Conservation (phyloP, 148 eudicot genomes). For the Rhododendron williamsianum region DNA sequence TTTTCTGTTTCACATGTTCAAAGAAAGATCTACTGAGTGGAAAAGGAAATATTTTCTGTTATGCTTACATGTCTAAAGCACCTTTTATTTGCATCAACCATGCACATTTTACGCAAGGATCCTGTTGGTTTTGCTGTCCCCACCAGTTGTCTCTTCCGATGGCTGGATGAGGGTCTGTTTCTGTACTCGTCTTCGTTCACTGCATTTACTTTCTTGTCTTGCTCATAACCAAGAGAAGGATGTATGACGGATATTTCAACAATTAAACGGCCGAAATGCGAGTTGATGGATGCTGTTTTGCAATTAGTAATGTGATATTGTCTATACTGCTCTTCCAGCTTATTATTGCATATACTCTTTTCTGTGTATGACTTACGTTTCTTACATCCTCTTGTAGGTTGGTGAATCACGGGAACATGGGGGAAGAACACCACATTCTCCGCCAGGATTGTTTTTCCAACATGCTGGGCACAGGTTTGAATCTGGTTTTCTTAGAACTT, state of each 20-base stretch:
- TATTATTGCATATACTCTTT: not conserved
- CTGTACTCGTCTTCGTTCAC: not conserved
- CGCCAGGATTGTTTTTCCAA: conserved; percentile 82
- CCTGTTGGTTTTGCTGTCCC: not conserved
- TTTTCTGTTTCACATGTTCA: not conserved
- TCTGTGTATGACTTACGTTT: not conserved
- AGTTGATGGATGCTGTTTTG: not conserved
- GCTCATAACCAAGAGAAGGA: not conserved
- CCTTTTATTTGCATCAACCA: not conserved
- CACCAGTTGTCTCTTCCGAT: not conserved
- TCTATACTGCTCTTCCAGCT: not conserved
- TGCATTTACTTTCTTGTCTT: not conserved
- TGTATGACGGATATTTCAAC: not conserved
- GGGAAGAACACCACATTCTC: conserved; percentile 35
- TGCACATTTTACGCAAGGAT: not conserved
- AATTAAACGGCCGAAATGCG: not conserved
- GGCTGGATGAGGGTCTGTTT: not conserved
- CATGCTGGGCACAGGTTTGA: conserved; percentile 94
- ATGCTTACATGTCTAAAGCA: not conserved
- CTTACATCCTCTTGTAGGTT: conserved; percentile 42
- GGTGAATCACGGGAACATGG: conserved; percentile 56
- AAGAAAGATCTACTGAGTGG: not conserved
- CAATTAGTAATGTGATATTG: not conserved
- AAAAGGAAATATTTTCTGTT: not conserved
- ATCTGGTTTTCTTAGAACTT: not conserved